phyloP scores from a whole-genome alignment of 2,329 filamentous ascomycete species.

The Chaetomiaceae sp. region DNA sequence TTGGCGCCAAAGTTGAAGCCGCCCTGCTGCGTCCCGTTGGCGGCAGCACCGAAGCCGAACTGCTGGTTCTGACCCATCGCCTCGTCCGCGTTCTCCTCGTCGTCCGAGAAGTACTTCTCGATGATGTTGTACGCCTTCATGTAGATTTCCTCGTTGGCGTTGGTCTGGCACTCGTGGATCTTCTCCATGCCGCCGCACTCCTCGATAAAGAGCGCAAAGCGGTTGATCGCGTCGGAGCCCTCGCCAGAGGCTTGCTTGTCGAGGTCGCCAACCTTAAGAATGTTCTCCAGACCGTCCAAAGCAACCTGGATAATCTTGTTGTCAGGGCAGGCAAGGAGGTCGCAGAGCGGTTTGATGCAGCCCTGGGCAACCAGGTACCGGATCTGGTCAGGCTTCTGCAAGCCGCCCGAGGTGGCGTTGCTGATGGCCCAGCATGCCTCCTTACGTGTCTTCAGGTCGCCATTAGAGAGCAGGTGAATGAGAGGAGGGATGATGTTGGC shows the following conservation, averaged over 20 bases:
- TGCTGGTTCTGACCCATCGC: constrained; percentile 68
- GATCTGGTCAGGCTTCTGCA: constrained; percentile 98
- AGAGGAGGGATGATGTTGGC: constrained; percentile 94
- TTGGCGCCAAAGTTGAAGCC: constrained; percentile 88
- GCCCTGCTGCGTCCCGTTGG: constrained; percentile 59
- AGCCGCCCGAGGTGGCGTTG: constrained; percentile 92
- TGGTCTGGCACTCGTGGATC: constrained; percentile 99
- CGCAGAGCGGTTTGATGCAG: constrained; percentile 95
- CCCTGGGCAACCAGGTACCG: constrained; percentile 88
- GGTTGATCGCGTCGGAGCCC: constrained; percentile 77
- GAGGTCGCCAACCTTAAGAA: constrained; percentile 97
- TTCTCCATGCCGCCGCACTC: constrained; percentile 99
- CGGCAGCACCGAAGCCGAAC: constrained; percentile 63
- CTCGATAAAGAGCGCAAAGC: constrained; percentile 96
- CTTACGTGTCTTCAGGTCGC: constrained; percentile 98
- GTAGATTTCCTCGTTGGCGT: constrained; percentile 99
- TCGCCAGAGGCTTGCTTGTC: constrained; percentile 86
- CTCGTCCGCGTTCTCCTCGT: constrained; percentile 89
- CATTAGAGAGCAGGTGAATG: constrained; percentile 92
- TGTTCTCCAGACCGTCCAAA: constrained; percentile 96
- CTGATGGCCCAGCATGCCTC: constrained; percentile 99
- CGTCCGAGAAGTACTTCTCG: constrained; percentile 99
- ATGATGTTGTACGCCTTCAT: constrained; percentile 99
- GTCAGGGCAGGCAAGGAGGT: constrained; percentile 90
- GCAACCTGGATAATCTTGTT: constrained; percentile 99